Evolutionary conservation across 2,329 filamentous ascomycete species (phyloP).

Genomic region (Exophiala bonariae): DNA sequence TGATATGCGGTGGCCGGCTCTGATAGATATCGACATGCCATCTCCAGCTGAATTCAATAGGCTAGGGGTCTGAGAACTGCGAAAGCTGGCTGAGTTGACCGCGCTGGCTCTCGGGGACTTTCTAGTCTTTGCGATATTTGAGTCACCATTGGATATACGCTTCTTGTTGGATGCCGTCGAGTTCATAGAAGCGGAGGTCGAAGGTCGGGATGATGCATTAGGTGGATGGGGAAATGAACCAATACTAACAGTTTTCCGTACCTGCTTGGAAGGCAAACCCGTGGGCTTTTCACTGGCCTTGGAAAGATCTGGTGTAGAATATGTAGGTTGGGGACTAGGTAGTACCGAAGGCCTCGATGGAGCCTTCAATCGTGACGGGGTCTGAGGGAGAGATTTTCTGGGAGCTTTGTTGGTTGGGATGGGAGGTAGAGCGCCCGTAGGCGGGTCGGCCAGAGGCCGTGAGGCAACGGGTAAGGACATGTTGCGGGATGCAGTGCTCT

Average conservation of each 20-base stretch:
- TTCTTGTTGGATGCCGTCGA: constrained; percentile 34
- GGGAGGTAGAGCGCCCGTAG: constrained; percentile 70
- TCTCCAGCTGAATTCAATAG: constrained; percentile 78
- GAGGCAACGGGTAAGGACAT: constrained; percentile 40
- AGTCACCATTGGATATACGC: constrained; percentile 46
- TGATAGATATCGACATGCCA: constrained; percentile 68
- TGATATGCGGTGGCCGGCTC: constrained; percentile 63
- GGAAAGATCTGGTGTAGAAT: constrained; percentile 57
- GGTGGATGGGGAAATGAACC: constrained; percentile 92
- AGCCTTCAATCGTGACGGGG: constrained; percentile 32
- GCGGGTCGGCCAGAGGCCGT: constrained; percentile 62
- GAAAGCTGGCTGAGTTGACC: constrained; percentile 52
- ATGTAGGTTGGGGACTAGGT: constrained; percentile 49
- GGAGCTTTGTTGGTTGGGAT: constrained; percentile 69
- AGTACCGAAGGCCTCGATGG: constrained; percentile 51
- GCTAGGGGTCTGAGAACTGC: constrained; percentile 62
- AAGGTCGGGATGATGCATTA: constrained; percentile 61
- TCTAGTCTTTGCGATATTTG: constrained; percentile 44
- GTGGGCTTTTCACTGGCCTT: constrained; percentile 53
- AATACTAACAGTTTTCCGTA: constrained; percentile 89
- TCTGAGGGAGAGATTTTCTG: constrained; percentile 61
- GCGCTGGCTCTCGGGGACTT: constrained; percentile 60
- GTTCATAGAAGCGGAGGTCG: constrained; percentile 55
- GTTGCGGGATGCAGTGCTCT: constrained; percentile 3
- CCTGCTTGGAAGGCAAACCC: constrained; percentile 56